These are phyloP conservation scores for Naumovozyma dairenensis DNA, from an alignment of 805 yeast species.

Conservation along the genomic window DNA sequence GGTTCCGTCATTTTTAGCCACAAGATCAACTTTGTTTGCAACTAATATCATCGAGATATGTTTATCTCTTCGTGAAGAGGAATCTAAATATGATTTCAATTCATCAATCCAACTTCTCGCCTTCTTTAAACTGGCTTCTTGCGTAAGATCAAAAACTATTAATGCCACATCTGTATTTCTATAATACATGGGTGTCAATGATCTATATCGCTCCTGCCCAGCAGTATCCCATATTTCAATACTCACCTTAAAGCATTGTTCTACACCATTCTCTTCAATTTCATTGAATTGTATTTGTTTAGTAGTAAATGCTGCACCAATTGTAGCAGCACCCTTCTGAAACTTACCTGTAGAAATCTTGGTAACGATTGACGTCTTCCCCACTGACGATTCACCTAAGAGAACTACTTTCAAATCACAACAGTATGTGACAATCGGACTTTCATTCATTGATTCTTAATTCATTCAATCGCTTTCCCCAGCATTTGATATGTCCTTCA, in stretches of 20 bases:
- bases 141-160: slow-evolving; percentile 69
- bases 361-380: slow-evolving; percentile 57
- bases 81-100: slow-evolving; percentile 33
- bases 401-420: slow-evolving; percentile 41
- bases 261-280: slow-evolving; percentile 10
- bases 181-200: slow-evolving; percentile 77
- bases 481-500: too few species aligned
- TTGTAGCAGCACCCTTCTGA: slow-evolving; percentile 70
- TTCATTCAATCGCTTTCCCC: too few species aligned
- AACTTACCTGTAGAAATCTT: slow-evolving; percentile 66
- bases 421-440: too few species aligned
- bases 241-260: slow-evolving; percentile 55
- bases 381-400: slow-evolving; percentile 59
- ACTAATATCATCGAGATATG: slow-evolving; percentile 57
- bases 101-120: slow-evolving; percentile 76
- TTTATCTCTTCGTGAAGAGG: slow-evolving; percentile 43
- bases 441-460: too few species aligned
- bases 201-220: slow-evolving; percentile 72
- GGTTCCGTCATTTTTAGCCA: slow-evolving; percentile 33
- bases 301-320: slow-evolving; percentile 77
- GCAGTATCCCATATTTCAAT: slow-evolving; percentile 85
- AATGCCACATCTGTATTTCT: slow-evolving; percentile 73
- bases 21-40: slow-evolving; percentile 69
- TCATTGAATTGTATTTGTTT: slow-evolving; percentile 44
- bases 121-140: slow-evolving; percentile 49